Evolutionary conservation across 1,139 yeast species (phyloP).

Genomic region (Hyphopichia khmerensis): DNA sequence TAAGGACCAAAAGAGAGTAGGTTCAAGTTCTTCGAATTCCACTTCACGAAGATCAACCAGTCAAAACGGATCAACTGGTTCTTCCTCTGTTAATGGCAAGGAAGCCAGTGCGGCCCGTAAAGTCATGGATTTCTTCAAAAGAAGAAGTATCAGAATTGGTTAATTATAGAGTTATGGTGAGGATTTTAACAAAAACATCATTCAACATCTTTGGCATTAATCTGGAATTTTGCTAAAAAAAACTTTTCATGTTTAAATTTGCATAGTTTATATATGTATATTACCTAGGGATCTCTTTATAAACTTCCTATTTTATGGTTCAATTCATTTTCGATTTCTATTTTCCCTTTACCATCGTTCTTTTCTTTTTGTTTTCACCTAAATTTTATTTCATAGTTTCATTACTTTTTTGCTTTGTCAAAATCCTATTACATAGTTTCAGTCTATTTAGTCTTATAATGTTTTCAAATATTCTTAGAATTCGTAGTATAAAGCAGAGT

Average conservation of each 20-base stretch:
- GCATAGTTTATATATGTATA: background rate
- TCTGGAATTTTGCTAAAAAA: too few relatives aligned
- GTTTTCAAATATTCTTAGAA: too few relatives aligned
- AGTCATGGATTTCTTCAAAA: constrained; percentile 78
- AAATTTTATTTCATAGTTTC: background rate
- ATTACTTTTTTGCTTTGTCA: too few relatives aligned
- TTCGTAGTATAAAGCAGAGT: too few relatives aligned
- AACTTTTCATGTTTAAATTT: background rate
- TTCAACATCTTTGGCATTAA: too few relatives aligned
- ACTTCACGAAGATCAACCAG: constrained; percentile 7
- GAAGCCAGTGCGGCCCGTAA: constrained; percentile 74
- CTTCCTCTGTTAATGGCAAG: constrained; percentile 27
- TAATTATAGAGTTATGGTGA: too few relatives aligned
- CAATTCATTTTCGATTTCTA: background rate
- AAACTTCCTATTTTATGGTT: background rate
- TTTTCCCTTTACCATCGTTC: background rate
- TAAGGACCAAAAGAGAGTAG: constrained; percentile 10
- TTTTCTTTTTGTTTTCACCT: background rate
- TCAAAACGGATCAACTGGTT: constrained; percentile 8
- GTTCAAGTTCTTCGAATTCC: constrained; percentile 12
- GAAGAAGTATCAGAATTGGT: constrained; percentile 57
- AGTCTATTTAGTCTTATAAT: too few relatives aligned
- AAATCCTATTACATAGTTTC: too few relatives aligned
- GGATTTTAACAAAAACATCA: background rate
- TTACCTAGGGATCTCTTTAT: background rate